These are phyloP conservation scores for Grosmannia serpens DNA, from an alignment of 2,329 filamentous ascomycete species.

Conservation along the genomic window DNA sequence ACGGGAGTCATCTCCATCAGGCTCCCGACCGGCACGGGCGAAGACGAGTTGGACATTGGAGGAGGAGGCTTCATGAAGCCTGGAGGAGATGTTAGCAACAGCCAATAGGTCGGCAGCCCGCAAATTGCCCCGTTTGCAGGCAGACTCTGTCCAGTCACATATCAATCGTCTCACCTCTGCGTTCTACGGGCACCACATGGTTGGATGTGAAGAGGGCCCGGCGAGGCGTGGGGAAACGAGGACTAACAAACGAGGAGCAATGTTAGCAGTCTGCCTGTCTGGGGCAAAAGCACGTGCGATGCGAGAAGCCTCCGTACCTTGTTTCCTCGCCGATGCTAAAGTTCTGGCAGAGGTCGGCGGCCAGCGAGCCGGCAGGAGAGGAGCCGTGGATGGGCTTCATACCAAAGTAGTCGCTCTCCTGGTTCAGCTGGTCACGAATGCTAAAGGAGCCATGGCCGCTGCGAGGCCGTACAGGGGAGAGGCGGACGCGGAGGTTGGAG, in stretches of 20 bases:
- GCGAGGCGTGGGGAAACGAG: slow-evolving; percentile 70
- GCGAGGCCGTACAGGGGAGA: slow-evolving; percentile 38
- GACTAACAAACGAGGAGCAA: slow-evolving; percentile 36
- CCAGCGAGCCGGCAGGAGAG: slow-evolving; percentile 82
- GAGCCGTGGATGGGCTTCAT: slow-evolving; percentile 68
- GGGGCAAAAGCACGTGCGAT: neutral
- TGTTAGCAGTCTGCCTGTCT: neutral
- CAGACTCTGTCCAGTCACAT: neutral
- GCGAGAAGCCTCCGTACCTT: slow-evolving; percentile 48
- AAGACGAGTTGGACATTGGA: slow-evolving; percentile 63
- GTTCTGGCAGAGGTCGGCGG: slow-evolving; percentile 91
- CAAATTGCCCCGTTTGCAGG: neutral
- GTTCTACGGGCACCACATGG: slow-evolving; percentile 45
- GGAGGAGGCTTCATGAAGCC: slow-evolving; percentile 77
- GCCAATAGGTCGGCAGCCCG: neutral
- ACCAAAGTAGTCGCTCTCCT: slow-evolving; percentile 63
- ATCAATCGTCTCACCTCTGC: slow-evolving; percentile 40
- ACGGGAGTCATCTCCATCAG: slow-evolving; percentile 90
- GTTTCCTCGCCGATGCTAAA: slow-evolving; percentile 77
- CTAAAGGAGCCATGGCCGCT: slow-evolving; percentile 47
- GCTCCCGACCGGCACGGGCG: slow-evolving; percentile 60
- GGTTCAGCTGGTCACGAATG: slow-evolving; percentile 58
- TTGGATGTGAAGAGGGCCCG: slow-evolving; percentile 73
- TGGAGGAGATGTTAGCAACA: slow-evolving; percentile 19
- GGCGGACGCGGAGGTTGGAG: slow-evolving; percentile 33